Evolutionary conservation across 768 basidiomycete species (phyloP).

Genomic region (Tremella mesenterica): DNA sequence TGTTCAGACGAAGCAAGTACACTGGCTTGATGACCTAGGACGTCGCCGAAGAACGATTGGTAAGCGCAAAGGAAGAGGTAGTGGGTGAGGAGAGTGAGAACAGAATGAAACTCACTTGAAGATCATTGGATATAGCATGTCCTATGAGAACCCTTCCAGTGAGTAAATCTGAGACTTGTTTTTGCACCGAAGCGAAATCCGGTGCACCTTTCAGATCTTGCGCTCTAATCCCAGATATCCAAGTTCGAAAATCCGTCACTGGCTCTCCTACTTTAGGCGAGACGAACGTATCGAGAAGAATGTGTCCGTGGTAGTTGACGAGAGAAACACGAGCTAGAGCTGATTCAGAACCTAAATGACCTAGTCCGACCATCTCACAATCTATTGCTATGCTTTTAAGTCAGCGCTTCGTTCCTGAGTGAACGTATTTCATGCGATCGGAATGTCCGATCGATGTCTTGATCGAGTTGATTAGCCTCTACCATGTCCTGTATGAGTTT

Average conservation of each 20-base stretch:
- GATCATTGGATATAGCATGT: slow-evolving; percentile 83
- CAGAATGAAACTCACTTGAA: slow-evolving; percentile 54
- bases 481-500: neutral
- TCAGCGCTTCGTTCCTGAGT: neutral
- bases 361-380: slow-evolving; percentile 98
- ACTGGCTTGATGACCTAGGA: no score
- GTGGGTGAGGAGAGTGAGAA: neutral
- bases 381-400: slow-evolving; percentile 75
- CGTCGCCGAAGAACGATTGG: no score
- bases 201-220: slow-evolving; percentile 67
- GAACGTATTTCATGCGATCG: neutral
- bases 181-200: slow-evolving; percentile 69
- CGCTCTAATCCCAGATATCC: slow-evolving; percentile 73
- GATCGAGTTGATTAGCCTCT: neutral
- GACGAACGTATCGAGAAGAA: slow-evolving; percentile 77
- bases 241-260: slow-evolving; percentile 87
- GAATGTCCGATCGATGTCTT: neutral
- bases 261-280: slow-evolving; percentile 60
- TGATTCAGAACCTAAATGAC: slow-evolving; percentile 68
- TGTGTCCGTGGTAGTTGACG: slow-evolving; percentile 77
- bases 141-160: slow-evolving; percentile 75
- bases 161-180: slow-evolving; percentile 63
- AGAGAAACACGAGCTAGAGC: slow-evolving; percentile 79
- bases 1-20: no score
- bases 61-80: no score